Percentiles rank a stretch among this genome's conserved stretches.
These are phyloP conservation scores for Microsporum ferrugineum DNA, from an alignment of 2,329 filamentous ascomycete genomes.

Conservation along the genomic window DNA sequence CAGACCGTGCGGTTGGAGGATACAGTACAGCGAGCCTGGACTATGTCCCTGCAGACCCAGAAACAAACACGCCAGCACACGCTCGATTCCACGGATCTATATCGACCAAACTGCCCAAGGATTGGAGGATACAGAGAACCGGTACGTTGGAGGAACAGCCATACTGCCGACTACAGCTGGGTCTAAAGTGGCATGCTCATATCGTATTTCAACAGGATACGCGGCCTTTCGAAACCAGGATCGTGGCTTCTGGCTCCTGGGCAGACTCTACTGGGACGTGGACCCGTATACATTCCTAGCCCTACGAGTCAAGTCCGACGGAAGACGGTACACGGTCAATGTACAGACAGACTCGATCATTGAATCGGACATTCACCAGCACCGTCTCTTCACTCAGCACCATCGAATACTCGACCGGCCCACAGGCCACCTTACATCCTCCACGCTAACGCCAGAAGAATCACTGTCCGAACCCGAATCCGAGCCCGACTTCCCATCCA, in stretches of 20 bases:
- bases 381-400: conserved; percentile 55
- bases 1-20: conserved; percentile 75
- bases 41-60: conserved; percentile 42
- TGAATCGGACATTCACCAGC: conserved; percentile 91
- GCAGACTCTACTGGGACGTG: conserved; percentile 74
- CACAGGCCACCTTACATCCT: conserved; percentile 8
- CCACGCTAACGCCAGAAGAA: conserved; percentile 15
- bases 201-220: conserved; percentile 51
- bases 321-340: conserved; percentile 86
- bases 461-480: background rate
- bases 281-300: conserved; percentile 82
- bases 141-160: conserved; percentile 19
- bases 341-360: conserved; percentile 90
- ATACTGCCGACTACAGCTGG: background rate
- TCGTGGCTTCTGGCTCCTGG: conserved; percentile 67
- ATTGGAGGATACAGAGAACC: conserved; percentile 39
- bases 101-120: conserved; percentile 67
- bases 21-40: conserved; percentile 66
- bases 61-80: conserved; percentile 45
- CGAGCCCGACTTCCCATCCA: conserved; percentile 5
- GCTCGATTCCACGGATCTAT: conserved; percentile 79
- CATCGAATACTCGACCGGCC: conserved; percentile 22
- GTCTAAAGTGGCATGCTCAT: background rate
- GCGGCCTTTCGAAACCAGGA: conserved; percentile 82
- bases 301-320: conserved; percentile 79